Percentiles rank a stretch among this genome's conserved stretches.
These are phyloP conservation scores for Thelephora terrestris DNA, from an alignment of 1,284 basidiomycete genomes.

Conservation along the genomic window DNA sequence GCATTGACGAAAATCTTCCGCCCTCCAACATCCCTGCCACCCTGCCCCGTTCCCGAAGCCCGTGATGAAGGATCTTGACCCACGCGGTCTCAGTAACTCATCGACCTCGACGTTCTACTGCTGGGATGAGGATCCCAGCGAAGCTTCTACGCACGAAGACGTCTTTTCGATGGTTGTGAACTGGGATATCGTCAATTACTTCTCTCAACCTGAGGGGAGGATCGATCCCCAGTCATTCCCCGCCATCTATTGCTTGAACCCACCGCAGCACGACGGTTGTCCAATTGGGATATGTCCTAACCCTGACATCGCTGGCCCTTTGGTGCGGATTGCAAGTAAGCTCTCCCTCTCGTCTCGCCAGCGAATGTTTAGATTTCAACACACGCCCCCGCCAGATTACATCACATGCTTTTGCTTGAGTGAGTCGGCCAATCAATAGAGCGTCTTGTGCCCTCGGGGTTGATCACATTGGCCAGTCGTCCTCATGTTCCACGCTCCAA, in stretches of 20 bases:
- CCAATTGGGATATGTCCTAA: slow-evolving; percentile 9
- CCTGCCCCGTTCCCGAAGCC: too few species aligned
- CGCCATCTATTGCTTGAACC: slow-evolving; percentile 8
- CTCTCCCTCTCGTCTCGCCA: too few species aligned
- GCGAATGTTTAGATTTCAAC: too few species aligned
- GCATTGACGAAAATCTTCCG: too few species aligned
- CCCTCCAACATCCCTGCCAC: too few species aligned
- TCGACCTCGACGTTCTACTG: too few species aligned
- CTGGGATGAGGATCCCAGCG: too few species aligned
- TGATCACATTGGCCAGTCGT: not conserved
- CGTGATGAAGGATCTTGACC: too few species aligned
- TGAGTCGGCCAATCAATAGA: not conserved
- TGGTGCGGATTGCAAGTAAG: not conserved
- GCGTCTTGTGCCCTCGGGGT: not conserved
- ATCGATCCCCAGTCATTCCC: slow-evolving; percentile 1
- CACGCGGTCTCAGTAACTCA: too few species aligned
- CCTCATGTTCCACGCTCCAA: slow-evolving; percentile 5
- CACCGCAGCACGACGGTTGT: slow-evolving; percentile 8
- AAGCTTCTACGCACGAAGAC: too few species aligned
- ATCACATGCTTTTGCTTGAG: slow-evolving; percentile 8
- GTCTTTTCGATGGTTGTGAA: too few species aligned
- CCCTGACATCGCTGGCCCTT: slow-evolving; percentile 5
- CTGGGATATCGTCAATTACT: not conserved
- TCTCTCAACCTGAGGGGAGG: slow-evolving; percentile 4
- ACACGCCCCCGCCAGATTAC: slow-evolving; percentile 7